These are phyloP conservation scores for Eimeria nieschulzi DNA, from an alignment of 169 alveolate species.

Conservation along the genomic window DNA sequence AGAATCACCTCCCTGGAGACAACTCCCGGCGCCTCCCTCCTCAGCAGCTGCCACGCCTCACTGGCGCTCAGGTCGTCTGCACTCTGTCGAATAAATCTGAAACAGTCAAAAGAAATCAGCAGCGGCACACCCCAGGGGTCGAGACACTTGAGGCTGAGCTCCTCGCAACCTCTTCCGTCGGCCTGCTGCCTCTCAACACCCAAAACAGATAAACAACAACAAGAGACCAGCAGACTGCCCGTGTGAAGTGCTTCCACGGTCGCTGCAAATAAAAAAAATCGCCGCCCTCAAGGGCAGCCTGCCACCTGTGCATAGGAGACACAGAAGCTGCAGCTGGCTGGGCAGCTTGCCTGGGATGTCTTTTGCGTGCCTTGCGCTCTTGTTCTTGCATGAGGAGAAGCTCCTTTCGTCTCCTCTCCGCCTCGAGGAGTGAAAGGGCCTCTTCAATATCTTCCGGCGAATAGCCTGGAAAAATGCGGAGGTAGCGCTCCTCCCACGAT, in stretches of 20 bases:
- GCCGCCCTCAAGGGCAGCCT: too few relatives aligned
- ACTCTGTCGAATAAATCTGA: conserved; percentile 4
- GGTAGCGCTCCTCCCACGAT: neutral
- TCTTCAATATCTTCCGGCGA: neutral
- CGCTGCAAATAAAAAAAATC: too few relatives aligned
- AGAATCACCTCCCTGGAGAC: neutral
- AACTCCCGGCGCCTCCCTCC: neutral
- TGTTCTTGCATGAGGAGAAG: neutral
- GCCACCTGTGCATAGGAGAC: neutral
- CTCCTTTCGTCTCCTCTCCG: conserved; percentile 10
- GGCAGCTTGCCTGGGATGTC: conserved; percentile 3
- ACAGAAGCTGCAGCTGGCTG: neutral
- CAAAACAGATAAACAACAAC: too few relatives aligned
- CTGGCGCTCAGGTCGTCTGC: conserved; percentile 6
- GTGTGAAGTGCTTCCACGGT: too few relatives aligned
- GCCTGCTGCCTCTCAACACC: too few relatives aligned
- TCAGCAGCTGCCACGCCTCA: conserved; percentile 41
- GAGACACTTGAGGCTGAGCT: too few relatives aligned
- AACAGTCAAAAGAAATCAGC: neutral
- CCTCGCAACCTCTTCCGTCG: too few relatives aligned
- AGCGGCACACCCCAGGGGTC: too few relatives aligned
- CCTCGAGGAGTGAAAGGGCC: neutral
- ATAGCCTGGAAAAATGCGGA: neutral
- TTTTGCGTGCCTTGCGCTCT: conserved; percentile 23
- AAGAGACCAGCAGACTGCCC: too few relatives aligned